Evolutionary conservation across 805 yeast species (phyloP).

Genomic region (Lachancea sp.): DNA sequence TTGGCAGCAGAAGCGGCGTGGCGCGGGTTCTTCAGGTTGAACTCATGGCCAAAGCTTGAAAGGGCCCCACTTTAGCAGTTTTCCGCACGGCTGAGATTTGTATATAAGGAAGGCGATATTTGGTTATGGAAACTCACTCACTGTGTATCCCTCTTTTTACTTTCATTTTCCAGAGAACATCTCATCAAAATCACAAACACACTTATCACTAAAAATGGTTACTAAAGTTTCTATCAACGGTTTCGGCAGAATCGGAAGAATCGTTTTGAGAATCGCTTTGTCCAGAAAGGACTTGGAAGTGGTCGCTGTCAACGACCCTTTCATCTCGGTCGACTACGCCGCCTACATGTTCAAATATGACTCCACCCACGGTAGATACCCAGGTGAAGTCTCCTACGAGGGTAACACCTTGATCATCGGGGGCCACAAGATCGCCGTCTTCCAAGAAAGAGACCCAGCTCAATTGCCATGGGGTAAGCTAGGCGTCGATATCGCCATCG

Average conservation of each 20-base stretch:
- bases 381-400: slow-evolving; percentile 51
- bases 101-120: slow-evolving; percentile 4
- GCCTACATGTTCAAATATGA: slow-evolving; percentile 73
- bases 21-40: background rate
- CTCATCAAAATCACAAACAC: background rate
- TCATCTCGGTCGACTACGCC: slow-evolving; percentile 62
- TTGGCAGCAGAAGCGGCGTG: too few relatives aligned
- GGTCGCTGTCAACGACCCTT: slow-evolving; percentile 66
- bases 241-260: slow-evolving; percentile 69
- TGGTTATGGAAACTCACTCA: background rate
- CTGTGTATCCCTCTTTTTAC: background rate
- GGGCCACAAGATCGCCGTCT: slow-evolving; percentile 45
- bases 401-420: slow-evolving; percentile 48
- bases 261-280: slow-evolving; percentile 58
- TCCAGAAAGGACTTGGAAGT: slow-evolving; percentile 47
- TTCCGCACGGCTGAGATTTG: slow-evolving; percentile 1
- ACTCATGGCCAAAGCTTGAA: background rate
- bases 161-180: slow-evolving; percentile 4
- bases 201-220: slow-evolving; percentile 16
- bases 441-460: slow-evolving; percentile 64
- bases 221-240: slow-evolving; percentile 59
- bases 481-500: slow-evolving; percentile 58
- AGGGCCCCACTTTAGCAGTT: background rate
- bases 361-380: slow-evolving; percentile 62
- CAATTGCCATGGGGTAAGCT: slow-evolving; percentile 61